Conservation (phyloP, 495 filamentous ascomycete genomes). For the Cudoniella acicularis region DNA sequence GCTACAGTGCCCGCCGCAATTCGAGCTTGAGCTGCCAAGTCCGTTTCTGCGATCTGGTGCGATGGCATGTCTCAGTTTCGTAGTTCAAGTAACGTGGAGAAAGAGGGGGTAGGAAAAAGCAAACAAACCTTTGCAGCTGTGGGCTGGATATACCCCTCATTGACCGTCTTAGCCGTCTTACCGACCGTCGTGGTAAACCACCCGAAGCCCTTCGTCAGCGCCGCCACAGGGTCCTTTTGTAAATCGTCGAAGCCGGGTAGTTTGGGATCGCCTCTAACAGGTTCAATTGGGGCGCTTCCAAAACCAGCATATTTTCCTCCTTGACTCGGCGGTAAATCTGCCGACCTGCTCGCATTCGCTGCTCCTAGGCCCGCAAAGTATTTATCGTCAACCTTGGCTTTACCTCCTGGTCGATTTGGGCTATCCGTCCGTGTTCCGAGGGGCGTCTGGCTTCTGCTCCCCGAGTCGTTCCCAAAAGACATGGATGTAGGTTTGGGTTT, state of each 20-base stretch:
- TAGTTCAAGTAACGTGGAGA: slow-evolving; percentile 42
- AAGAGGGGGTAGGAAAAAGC: slow-evolving; percentile 35
- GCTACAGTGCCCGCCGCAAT: slow-evolving; percentile 63
- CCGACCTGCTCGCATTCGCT: slow-evolving; percentile 74
- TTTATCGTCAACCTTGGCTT: slow-evolving; percentile 68
- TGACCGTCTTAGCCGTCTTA: slow-evolving; percentile 83
- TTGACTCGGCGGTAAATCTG: slow-evolving; percentile 73
- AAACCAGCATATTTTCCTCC: slow-evolving; percentile 92
- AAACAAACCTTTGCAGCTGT: slow-evolving; percentile 67
- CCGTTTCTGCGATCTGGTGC: slow-evolving; percentile 66
- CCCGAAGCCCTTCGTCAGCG: slow-evolving; percentile 86
- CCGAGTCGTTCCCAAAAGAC: slow-evolving; percentile 13
- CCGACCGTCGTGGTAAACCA: slow-evolving; percentile 86
- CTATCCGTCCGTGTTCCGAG: slow-evolving; percentile 22
- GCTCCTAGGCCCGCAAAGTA: slow-evolving; percentile 83
- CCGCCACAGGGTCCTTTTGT: slow-evolving; percentile 84
- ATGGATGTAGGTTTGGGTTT: slow-evolving; percentile 27
- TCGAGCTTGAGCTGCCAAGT: slow-evolving; percentile 79
- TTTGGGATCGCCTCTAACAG: slow-evolving; percentile 34
- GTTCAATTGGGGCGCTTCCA: slow-evolving; percentile 39
- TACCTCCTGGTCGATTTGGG: slow-evolving; percentile 33
- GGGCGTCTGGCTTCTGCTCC: slow-evolving; percentile 18
- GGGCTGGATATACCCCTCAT: slow-evolving; percentile 85
- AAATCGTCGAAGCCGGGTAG: slow-evolving; percentile 74
- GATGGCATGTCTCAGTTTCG: too few relatives aligned